Base-by-base conservation (phyloP, 805 yeast genomes). In the Schizosaccharomyces cryophilus region DNA sequence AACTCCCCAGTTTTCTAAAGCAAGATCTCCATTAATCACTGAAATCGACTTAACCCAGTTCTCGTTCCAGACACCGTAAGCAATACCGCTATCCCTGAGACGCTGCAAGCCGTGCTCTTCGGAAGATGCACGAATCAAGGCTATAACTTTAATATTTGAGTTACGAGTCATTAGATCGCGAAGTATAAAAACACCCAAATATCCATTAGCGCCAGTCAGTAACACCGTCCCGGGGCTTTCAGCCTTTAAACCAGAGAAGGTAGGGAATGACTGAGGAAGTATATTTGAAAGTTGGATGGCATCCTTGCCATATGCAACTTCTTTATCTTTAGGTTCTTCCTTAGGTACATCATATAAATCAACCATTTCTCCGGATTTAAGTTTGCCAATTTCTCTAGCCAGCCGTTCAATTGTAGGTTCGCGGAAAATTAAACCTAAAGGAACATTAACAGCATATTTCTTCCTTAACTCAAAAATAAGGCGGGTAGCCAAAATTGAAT, bases 201-300 rank as follows among this genome's bases (percentile, higher is more conserved):
- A 93, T 1, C 99, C 99, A 47, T 98, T 94, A 47, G 83, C 85
- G 69, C 99, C 99, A 31, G 99, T 93, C 55, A 93, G 80, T 66
- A 93, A 87, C 1, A 88, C 85, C 64, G 79, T 82, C 26, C 80
- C 66, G 51, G 72, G 68, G 2, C 73, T 69, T 13, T 71, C 66
- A 54, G 71, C 73, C 21, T 65, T 66, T 2, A 72, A 63, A 61
- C 67, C 61, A 68, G 76, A 2, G 81, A 78, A 62, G 71, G 75
- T 67, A 76, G 87, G 3, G 71, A 68, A 30, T 67, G 59, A 54
- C 73, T 73, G 67, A 78, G 78, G 63, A 69, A 72, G 15, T 71
- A 67, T 17, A 73, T 70, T 61, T 79, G 63, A 66, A 4, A 74
- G 74, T 26, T 74, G 73, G 62, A 75, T 74, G 3, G 97, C 96